Conservation (phyloP, 495 filamentous ascomycete genomes). For the Penicillium herquei region DNA sequence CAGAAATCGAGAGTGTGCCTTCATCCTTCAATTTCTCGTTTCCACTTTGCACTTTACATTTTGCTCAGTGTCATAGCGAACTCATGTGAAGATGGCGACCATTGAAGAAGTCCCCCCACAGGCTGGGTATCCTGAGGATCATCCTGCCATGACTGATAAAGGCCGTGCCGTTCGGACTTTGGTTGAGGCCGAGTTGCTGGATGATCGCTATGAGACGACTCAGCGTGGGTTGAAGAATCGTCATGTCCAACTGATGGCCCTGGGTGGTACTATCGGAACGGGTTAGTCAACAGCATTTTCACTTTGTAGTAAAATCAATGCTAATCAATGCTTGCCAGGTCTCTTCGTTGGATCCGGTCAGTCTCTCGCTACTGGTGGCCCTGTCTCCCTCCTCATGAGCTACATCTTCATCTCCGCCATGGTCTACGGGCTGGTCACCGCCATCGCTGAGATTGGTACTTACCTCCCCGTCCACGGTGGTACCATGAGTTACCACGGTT, state of each 20-base stretch:
- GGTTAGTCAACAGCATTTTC: no score
- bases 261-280: constrained; percentile 71
- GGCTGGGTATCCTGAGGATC: no score
- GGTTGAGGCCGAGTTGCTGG: constrained; percentile 38
- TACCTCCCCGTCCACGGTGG: constrained; percentile 61
- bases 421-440: constrained; percentile 61
- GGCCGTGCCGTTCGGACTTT: constrained; percentile 18
- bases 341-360: constrained; percentile 56
- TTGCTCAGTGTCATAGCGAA: no score
- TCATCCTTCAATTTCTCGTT: no score
- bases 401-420: constrained; percentile 58
- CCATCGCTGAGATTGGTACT: constrained; percentile 62
- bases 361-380: constrained; percentile 58
- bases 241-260: constrained; percentile 66
- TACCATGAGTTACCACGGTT: constrained; percentile 58
- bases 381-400: constrained; percentile 64
- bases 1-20: no score
- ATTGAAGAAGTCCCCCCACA: no score
- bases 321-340: constrained; percentile 6
- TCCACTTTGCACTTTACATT: no score
- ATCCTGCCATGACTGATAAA: constrained; percentile 23
- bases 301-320: background rate
- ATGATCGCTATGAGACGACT: constrained; percentile 39
- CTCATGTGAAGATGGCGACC: no score
- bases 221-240: constrained; percentile 49